Evolutionary conservation across 1,284 basidiomycete species (phyloP).

Genomic region (Fistulina hepatica): DNA sequence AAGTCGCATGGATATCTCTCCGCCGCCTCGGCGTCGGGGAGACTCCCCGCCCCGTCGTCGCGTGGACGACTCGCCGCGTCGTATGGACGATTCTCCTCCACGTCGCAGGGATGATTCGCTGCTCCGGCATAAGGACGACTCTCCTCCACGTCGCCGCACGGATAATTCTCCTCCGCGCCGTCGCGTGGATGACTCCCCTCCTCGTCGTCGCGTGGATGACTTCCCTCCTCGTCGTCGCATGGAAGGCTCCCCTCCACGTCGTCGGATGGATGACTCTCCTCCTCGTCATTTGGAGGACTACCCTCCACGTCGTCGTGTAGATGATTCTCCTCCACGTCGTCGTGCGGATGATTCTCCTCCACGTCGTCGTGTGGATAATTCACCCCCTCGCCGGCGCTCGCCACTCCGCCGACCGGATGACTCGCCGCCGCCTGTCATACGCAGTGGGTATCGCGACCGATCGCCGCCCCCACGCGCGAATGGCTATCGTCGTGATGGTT

Average conservation of each 20-base stretch:
- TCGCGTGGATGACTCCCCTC: constrained; percentile 7
- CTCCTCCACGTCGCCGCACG: constrained; percentile 8
- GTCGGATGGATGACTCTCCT: constrained; percentile 18
- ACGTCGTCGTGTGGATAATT: constrained; percentile 21
- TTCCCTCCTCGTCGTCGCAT: too few relatives aligned
- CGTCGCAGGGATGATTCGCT: constrained; percentile 22
- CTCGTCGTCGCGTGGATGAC: too few relatives aligned
- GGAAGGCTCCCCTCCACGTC: constrained; percentile 10
- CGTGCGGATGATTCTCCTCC: constrained; percentile 20
- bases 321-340: constrained; percentile 18
- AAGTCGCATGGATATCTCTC: constrained; percentile 3
- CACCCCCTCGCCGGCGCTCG: constrained; percentile 11
- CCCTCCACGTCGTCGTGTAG: constrained; percentile 10
- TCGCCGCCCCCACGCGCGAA: constrained; percentile 3
- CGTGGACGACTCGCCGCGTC: constrained; percentile 19
- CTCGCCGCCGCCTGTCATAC: constrained; percentile 14
- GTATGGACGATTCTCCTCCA: constrained; percentile 18
- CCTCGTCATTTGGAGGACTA: constrained; percentile 10
- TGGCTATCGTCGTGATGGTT: background rate
- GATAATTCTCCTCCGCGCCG: constrained; percentile 14
- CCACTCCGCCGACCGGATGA: too few relatives aligned
- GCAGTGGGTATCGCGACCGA: constrained; percentile 9
- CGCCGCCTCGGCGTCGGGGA: constrained; percentile 10
- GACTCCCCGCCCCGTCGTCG: constrained; percentile 19
- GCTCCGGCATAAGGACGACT: constrained; percentile 8